Base-by-base conservation (phyloP, 208 protist genomes). In the Trypanosoma vivax region DNA sequence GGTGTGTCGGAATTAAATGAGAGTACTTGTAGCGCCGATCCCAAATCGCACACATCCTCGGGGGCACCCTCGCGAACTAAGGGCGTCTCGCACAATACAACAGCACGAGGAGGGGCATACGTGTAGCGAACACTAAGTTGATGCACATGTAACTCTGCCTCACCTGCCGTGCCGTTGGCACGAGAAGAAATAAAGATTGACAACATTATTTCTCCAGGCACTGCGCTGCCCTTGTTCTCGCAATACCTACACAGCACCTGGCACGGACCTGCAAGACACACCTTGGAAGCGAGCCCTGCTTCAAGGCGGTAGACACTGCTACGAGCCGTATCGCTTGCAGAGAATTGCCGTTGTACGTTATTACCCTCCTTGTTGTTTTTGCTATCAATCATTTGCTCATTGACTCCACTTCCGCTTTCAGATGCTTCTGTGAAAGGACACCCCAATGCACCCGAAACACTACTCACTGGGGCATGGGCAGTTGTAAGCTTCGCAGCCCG, bases 241-340 rank as follows among this genome's bases (percentile, higher is more conserved):
- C 81, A 89, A 25, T 48, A 52, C 42, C 51, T 66, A 61, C 81
- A 89, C 5, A 82, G 61, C 62, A 79, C 69, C 33, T 76, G 37
- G 50, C 81, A 89, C 2, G 81, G 77, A 13, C 81, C 79, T 3
- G 80, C 54, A 31, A 82, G 69, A 42, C 41, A 59, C 2, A 78
- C 50, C 21, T 57, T 56, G 25, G 72, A 75, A 6, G 70, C 74
- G 16, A 80, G 47, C 10, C 79, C 79, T 29, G 54, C 33, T 38
- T 78, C 65, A 35, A 85, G 50, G 16, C 69, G 73, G 52, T 81
- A 82, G 10, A 41, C 40, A 29, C 11, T 28, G 31, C 27, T 67
- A 53, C 30, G 37, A 16, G 14, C 62, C 50, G 23, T n/a, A n/a
- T n/a, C n/a, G n/a, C n/a, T n/a, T n/a, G n/a, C n/a, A n/a, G n/a